Percentiles rank a stretch among this genome's conserved stretches.
Conservation (phyloP, 176 grass and related monocot genomes). For the Stipa capillata region DNA sequence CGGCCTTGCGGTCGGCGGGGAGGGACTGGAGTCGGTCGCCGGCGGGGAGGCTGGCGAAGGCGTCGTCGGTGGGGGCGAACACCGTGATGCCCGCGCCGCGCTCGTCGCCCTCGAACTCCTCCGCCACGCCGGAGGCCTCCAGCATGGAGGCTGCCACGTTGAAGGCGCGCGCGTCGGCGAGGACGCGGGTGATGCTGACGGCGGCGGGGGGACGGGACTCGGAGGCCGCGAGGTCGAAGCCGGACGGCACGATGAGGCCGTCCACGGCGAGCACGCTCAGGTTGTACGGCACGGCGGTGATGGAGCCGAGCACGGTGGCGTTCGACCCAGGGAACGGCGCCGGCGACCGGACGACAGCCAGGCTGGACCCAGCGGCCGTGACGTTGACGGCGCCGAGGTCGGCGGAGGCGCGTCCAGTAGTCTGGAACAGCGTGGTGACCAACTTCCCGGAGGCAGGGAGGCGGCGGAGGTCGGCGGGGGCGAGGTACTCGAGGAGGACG, state of each 20-base stretch:
- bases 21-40: constrained; percentile 45
- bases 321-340: constrained; percentile 38
- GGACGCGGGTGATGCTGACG: constrained; percentile 54
- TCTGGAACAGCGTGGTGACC: constrained; percentile 65
- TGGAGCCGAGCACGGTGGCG: constrained; percentile 37
- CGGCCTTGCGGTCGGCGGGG: constrained; percentile 53
- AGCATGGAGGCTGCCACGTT: constrained; percentile 81
- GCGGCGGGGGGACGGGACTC: constrained; percentile 33
- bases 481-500: constrained; percentile 68
- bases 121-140: constrained; percentile 51
- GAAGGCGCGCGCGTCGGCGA: constrained; percentile 72
- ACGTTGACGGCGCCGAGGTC: constrained; percentile 60
- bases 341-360: constrained; percentile 37
- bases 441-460: constrained; percentile 46
- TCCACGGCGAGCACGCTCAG: constrained; percentile 52
- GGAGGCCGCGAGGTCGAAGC: constrained; percentile 61
- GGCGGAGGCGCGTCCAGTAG: constrained; percentile 47
- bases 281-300: constrained; percentile 56
- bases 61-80: constrained; percentile 72
- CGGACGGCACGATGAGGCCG: constrained; percentile 41
- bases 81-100: constrained; percentile 66
- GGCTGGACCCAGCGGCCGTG: constrained; percentile 1
- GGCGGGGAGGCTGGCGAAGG: constrained; percentile 45
- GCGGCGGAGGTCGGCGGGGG: constrained; percentile 46
- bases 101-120: constrained; percentile 71